phyloP scores from a whole-genome alignment of 495 filamentous ascomycete species.

The Aspergillus haitiensis region DNA sequence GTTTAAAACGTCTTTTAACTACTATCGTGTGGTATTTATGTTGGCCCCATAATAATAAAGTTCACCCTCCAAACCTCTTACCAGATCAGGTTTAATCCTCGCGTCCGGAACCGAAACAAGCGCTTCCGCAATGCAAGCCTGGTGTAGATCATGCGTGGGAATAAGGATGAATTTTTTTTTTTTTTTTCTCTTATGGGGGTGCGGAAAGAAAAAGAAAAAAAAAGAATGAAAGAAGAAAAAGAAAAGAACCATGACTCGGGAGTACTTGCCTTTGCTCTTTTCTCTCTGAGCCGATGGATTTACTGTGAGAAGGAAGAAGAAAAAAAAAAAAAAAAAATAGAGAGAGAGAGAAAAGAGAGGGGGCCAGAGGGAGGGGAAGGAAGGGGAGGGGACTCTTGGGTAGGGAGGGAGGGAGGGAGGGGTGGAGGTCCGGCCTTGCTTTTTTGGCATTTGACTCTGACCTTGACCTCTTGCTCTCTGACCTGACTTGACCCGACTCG shows the following conservation, averaged over 20 bases:
- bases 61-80: too few relatives aligned
- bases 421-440: neutral
- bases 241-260: too few relatives aligned
- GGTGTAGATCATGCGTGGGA: conserved; percentile 6
- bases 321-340: too few relatives aligned
- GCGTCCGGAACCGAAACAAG: conserved; percentile 2
- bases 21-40: too few relatives aligned
- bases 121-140: conserved; percentile 3
- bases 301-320: too few relatives aligned
- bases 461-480: too few relatives aligned
- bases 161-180: neutral
- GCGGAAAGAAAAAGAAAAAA: neutral
- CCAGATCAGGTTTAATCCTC: neutral
- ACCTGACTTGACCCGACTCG: too few relatives aligned
- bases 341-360: neutral
- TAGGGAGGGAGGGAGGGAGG: neutral
- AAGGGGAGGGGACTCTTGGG: neutral
- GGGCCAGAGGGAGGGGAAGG: neutral
- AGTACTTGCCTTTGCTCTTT: too few relatives aligned
- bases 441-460: too few relatives aligned
- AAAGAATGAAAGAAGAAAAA: too few relatives aligned
- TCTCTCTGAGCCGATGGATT: neutral
- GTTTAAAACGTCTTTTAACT: too few relatives aligned
- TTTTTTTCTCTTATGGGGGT: neutral
- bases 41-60: too few relatives aligned